These are phyloP conservation scores for Solanum appendiculatum DNA, from an alignment of 257 asterid genomes.

Conservation along the genomic window DNA sequence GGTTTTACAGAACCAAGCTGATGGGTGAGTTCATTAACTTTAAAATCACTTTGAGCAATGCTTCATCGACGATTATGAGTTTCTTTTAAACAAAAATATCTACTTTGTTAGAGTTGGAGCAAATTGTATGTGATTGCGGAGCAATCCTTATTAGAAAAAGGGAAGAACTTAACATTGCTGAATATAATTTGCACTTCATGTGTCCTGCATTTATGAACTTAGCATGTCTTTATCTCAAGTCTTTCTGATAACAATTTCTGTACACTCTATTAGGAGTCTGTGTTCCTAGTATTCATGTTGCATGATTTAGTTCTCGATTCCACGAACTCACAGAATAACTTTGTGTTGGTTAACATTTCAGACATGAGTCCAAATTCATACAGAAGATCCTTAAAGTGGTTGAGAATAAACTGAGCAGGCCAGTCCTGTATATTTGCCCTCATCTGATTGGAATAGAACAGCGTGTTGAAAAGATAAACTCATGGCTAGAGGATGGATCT, in stretches of 20 bases:
- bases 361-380: constrained; percentile 7
- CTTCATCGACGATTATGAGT: neutral
- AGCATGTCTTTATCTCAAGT: neutral
- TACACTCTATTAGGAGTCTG: neutral
- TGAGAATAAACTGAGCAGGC: constrained; percentile 4
- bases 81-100: neutral
- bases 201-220: neutral
- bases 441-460: constrained; percentile 3
- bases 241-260: neutral
- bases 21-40: neutral
- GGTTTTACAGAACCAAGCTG: constrained; percentile 1
- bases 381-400: constrained; percentile 11
- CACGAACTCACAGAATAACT: neutral
- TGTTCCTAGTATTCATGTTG: neutral
- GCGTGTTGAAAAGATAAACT: constrained; percentile 4
- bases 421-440: constrained; percentile 1
- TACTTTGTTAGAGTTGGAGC: neutral
- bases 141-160: neutral
- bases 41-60: neutral
- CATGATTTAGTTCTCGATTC: neutral
- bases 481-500: constrained; percentile 8
- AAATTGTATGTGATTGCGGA: neutral
- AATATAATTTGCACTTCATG: neutral
- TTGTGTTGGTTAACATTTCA: neutral
- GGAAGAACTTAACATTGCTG: neutral